phyloP scores from a whole-genome alignment of 2,329 filamentous ascomycete species.

The Fusarium marasasianum region DNA sequence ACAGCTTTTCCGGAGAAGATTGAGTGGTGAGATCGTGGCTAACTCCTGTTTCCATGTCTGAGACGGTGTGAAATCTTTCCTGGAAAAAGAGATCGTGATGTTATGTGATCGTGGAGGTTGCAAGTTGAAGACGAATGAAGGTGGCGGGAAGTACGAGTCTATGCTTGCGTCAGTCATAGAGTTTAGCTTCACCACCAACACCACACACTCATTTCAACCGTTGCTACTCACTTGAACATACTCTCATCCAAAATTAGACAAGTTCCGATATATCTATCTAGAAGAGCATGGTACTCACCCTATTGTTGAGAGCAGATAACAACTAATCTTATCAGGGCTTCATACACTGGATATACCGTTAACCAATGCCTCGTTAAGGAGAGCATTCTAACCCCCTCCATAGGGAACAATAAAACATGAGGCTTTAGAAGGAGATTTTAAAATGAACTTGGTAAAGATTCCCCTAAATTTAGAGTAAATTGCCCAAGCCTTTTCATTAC shows the following conservation, averaged over 20 bases:
- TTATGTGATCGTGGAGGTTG: neutral
- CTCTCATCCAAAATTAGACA: no score
- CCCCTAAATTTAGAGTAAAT: no score
- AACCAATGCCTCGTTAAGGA: neutral
- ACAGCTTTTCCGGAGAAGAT: constrained; percentile 21
- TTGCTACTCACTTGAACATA: neutral
- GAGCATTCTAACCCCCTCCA: neutral
- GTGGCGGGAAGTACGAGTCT: neutral
- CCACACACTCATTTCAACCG: neutral
- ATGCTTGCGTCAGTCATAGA: neutral
- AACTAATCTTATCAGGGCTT: neutral
- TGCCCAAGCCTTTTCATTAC: no score
- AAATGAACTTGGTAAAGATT: no score
- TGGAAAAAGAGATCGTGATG: no score
- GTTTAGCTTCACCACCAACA: neutral
- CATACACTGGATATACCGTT: neutral
- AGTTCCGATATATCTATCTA: no score
- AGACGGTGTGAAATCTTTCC: neutral
- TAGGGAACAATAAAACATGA: no score
- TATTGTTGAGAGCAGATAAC: neutral
- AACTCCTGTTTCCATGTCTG: neutral
- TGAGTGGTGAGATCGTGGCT: neutral
- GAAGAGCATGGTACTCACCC: neutral
- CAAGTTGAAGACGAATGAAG: neutral
- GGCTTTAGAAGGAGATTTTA: no score